Percentiles rank a stretch among this genome's conserved stretches.
Evolutionary conservation across 768 basidiomycete genomes (phyloP).

Genomic region (Hirschioporus abietinus): DNA sequence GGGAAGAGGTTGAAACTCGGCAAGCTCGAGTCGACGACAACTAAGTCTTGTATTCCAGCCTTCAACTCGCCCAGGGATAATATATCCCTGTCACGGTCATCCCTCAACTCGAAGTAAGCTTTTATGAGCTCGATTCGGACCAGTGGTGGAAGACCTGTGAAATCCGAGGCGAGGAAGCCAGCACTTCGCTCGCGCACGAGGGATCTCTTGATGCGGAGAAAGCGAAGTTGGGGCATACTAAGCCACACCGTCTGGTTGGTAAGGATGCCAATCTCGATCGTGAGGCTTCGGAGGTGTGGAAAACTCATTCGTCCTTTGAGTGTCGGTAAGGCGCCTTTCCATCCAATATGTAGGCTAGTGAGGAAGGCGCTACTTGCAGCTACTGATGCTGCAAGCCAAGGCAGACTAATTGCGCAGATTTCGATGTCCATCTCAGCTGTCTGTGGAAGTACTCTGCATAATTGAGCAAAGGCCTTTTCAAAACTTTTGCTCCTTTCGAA

Average conservation of each 20-base stretch:
- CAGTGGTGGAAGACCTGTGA: not conserved
- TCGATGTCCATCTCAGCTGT: not conserved
- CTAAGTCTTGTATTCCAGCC: not conserved
- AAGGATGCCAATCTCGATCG: not conserved
- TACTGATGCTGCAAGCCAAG: not conserved
- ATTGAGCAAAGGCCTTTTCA: not conserved
- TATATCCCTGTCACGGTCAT: not conserved
- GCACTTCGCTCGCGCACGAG: not conserved
- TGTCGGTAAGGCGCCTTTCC: not conserved
- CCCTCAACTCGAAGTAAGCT: not conserved
- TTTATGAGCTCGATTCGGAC: not conserved
- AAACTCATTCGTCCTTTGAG: not conserved
- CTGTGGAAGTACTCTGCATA: not conserved
- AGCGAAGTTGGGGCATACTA: not conserved
- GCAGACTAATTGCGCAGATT: not conserved
- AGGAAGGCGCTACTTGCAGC: not conserved
- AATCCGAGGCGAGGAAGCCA: not conserved
- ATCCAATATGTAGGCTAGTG: not conserved
- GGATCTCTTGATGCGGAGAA: not conserved
- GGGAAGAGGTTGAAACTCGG: not conserved
- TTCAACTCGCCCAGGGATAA: not conserved
- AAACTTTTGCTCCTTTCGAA: not conserved
- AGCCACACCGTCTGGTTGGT: not conserved
- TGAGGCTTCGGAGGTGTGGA: not conserved
- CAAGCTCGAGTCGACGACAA: not conserved